Percentiles rank a stretch among this genome's conserved stretches.
phyloP scores from a whole-genome alignment of 2,329 filamentous ascomycete species.

The Lachnellula subtilissima region DNA sequence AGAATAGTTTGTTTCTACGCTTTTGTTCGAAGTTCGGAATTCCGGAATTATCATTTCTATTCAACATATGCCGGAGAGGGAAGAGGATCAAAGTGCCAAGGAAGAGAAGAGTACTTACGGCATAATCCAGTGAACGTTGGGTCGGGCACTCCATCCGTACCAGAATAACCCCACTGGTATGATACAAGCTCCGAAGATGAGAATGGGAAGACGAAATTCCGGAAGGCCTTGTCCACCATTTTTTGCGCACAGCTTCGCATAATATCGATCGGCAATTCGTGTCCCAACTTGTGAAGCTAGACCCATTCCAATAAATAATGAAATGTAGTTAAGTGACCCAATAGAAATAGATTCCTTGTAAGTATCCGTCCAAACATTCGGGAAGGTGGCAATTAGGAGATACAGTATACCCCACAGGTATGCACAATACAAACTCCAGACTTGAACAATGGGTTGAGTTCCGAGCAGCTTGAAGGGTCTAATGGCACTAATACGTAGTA shows the following conservation, averaged over 20 bases:
- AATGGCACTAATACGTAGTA: slow-evolving; percentile 36
- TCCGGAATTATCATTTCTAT: no score
- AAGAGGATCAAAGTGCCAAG: no score
- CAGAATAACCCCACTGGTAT: slow-evolving; percentile 53
- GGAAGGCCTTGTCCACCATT: slow-evolving; percentile 16
- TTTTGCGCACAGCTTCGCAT: slow-evolving; percentile 12
- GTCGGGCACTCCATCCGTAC: slow-evolving; percentile 54
- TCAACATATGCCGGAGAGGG: no score
- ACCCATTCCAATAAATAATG: slow-evolving; percentile 14
- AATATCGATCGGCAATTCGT: slow-evolving; percentile 23
- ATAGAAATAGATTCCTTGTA: slow-evolving; percentile 52
- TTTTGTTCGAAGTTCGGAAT: no score
- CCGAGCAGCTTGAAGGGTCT: slow-evolving; percentile 43
- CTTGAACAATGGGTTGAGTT: slow-evolving; percentile 43
- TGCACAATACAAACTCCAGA: slow-evolving; percentile 48
- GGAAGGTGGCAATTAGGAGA: slow-evolving; percentile 52
- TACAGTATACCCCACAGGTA: slow-evolving; percentile 52
- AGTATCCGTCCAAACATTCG: slow-evolving; percentile 46
- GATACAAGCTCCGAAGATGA: slow-evolving; percentile 45
- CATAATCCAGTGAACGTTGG: slow-evolving; percentile 50
- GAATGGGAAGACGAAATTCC: slow-evolving; percentile 36
- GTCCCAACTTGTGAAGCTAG: slow-evolving; percentile 30
- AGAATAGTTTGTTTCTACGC: no score
- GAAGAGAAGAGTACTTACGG: slow-evolving; percentile 30
- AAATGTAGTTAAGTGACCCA: slow-evolving; percentile 49